These are phyloP conservation scores for Forsythia viridissima DNA, from an alignment of 257 asterid species.

Conservation along the genomic window DNA sequence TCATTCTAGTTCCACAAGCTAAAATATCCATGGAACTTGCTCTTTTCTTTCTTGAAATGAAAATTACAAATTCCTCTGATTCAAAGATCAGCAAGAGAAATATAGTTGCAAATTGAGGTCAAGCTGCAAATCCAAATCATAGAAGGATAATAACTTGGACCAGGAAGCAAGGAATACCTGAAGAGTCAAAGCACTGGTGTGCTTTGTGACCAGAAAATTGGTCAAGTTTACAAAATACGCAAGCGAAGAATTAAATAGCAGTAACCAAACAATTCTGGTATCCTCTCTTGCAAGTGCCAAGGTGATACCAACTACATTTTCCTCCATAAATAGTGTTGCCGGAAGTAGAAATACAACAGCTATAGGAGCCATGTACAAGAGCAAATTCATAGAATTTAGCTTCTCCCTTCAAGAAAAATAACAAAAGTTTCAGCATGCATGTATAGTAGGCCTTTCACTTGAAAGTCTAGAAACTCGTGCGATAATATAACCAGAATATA, in stretches of 20 bases:
- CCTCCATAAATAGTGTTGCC: constrained; percentile 40
- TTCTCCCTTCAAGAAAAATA: constrained; percentile 28
- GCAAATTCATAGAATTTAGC: constrained; percentile 43
- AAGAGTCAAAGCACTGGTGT: constrained; percentile 45
- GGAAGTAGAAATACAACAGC: constrained; percentile 41
- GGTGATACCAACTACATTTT: constrained; percentile 38
- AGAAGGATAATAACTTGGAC: neutral
- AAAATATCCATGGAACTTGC: neutral
- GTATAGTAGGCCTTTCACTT: neutral
- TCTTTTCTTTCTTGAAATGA: neutral
- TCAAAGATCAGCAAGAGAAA: neutral
- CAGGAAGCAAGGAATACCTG: constrained; percentile 30
- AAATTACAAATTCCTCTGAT: neutral
- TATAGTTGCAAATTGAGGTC: neutral
- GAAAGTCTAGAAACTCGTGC: neutral
- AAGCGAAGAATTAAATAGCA: constrained; percentile 38
- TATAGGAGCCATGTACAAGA: constrained; percentile 44
- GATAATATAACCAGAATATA: neutral
- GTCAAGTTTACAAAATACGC: constrained; percentile 42
- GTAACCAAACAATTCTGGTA: constrained; percentile 27
- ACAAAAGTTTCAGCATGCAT: constrained; percentile 3
- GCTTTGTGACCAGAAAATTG: constrained; percentile 43
- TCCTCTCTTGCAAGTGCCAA: constrained; percentile 33
- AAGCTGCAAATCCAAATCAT: neutral
- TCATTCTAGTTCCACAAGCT: neutral